Percentiles rank a stretch among this genome's conserved stretches.
Conservation (phyloP, 306 rosid genomes). For the Benincasa hispida region DNA sequence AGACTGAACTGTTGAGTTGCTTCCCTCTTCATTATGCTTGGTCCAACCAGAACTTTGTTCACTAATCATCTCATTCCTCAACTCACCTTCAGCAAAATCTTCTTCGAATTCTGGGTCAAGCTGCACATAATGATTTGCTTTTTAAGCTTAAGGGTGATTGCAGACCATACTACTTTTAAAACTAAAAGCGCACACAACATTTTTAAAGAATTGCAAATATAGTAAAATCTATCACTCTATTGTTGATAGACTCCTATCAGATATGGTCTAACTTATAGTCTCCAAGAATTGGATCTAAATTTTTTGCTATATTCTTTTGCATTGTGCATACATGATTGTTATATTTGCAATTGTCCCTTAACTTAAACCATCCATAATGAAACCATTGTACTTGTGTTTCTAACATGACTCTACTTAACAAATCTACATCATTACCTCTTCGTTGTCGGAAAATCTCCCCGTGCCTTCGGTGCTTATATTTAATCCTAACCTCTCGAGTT, state of each 20-base stretch:
- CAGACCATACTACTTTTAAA: too few species aligned
- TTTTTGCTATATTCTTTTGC: too few species aligned
- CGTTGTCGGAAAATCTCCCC: slow-evolving; percentile 34
- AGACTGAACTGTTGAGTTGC: slow-evolving; percentile 20
- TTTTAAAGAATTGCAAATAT: too few species aligned
- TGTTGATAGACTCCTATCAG: too few species aligned
- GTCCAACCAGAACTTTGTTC: slow-evolving; percentile 31
- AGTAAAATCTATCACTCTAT: too few species aligned
- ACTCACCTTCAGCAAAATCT: slow-evolving; percentile 4
- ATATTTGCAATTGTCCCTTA: too few species aligned
- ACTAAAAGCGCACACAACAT: too few species aligned
- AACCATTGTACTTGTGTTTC: background rate
- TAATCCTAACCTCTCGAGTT: slow-evolving; percentile 78
- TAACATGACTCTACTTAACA: background rate
- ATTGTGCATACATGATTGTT: too few species aligned
- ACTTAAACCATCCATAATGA: too few species aligned
- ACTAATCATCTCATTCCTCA: background rate
- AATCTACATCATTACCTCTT: slow-evolving; percentile 39
- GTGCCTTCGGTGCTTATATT: slow-evolving; percentile 34
- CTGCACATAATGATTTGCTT: background rate
- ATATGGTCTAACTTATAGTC: too few species aligned
- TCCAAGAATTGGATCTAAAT: too few species aligned
- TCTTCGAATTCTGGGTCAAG: slow-evolving; percentile 2
- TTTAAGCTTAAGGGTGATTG: too few species aligned
- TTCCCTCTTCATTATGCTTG: slow-evolving; percentile 28